phyloP scores from a whole-genome alignment of 1,284 basidiomycete genomes.

The Cryptococcus hybrid region DNA sequence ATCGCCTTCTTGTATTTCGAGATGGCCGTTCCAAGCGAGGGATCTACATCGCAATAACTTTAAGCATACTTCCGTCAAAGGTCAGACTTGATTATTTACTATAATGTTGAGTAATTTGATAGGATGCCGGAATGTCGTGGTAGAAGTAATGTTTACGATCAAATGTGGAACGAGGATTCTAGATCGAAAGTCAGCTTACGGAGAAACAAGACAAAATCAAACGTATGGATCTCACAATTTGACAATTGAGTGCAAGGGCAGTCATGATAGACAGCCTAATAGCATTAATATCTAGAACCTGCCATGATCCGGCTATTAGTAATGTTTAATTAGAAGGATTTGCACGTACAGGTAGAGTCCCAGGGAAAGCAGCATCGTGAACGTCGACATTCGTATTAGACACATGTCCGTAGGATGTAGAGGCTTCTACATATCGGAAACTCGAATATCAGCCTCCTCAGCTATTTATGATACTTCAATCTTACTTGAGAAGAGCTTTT shows the following conservation, averaged over 20 bases:
- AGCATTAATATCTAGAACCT: constrained; percentile 76
- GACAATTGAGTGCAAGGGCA: constrained; percentile 73
- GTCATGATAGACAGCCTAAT: constrained; percentile 78
- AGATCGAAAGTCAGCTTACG: neutral
- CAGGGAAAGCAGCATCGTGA: constrained; percentile 90
- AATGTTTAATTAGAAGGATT: no score
- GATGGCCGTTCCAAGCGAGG: constrained; percentile 71
- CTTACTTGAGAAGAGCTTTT: constrained; percentile 88
- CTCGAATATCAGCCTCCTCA: no score
- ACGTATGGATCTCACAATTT: constrained; percentile 52
- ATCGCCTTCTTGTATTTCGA: constrained; percentile 54
- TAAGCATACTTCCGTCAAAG: neutral
- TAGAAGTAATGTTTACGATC: constrained; percentile 99
- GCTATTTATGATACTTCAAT: no score
- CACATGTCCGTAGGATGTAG: constrained; percentile 29
- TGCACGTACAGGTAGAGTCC: constrained; percentile 75
- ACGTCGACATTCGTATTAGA: constrained; percentile 68
- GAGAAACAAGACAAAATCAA: no score
- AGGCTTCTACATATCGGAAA: constrained; percentile 15
- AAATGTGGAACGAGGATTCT: constrained; percentile 72
- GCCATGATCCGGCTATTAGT: no score
- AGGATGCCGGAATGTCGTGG: constrained; percentile 87
- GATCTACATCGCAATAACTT: constrained; percentile 55
- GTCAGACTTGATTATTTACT: constrained; percentile 51
- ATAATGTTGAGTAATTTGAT: constrained; percentile 97